phyloP scores from a whole-genome alignment of 2,329 filamentous ascomycete species.

The Penicillium oxalicum region DNA sequence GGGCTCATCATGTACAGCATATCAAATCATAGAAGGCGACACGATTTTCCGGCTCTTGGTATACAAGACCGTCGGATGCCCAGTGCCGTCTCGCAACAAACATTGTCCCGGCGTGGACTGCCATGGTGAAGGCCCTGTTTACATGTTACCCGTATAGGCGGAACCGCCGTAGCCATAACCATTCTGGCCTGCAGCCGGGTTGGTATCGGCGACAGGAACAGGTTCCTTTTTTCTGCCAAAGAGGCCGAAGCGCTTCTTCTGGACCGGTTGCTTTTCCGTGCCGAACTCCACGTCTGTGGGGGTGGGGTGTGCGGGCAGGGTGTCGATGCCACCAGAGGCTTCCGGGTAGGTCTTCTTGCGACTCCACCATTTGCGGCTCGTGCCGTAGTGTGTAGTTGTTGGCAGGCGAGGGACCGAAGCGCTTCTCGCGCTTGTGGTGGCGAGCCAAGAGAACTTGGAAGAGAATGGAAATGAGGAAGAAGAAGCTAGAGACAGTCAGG shows the following conservation, averaged over 20 bases:
- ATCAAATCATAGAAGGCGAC: too few species aligned
- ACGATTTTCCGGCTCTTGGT: too few species aligned
- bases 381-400: conserved; percentile 65
- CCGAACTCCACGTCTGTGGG: conserved; percentile 35
- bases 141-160: conserved; percentile 29
- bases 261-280: conserved; percentile 7
- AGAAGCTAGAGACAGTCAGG: conserved; percentile 46
- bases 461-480: conserved; percentile 68
- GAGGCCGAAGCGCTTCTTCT: conserved; percentile 20
- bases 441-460: conserved; percentile 63
- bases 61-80: too few species aligned
- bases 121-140: conserved; percentile 1
- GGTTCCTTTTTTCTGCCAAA: conserved; percentile 21
- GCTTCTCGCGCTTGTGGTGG: conserved; percentile 68
- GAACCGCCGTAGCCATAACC: conserved; percentile 28
- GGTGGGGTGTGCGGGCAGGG: conserved; percentile 36
- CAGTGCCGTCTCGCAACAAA: too few species aligned
- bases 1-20: too few species aligned
- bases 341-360: conserved; percentile 43
- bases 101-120: neutral
- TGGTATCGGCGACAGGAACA: neutral
- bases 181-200: conserved; percentile 7
- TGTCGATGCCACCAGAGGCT: conserved; percentile 24
- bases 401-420: conserved; percentile 58
- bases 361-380: conserved; percentile 33